A percentile compares a stretch with the other conserved stretches of the same genome.
Evolutionary conservation across 768 basidiomycete genomes (phyloP).

Genomic region (Mycena vulgaris): DNA sequence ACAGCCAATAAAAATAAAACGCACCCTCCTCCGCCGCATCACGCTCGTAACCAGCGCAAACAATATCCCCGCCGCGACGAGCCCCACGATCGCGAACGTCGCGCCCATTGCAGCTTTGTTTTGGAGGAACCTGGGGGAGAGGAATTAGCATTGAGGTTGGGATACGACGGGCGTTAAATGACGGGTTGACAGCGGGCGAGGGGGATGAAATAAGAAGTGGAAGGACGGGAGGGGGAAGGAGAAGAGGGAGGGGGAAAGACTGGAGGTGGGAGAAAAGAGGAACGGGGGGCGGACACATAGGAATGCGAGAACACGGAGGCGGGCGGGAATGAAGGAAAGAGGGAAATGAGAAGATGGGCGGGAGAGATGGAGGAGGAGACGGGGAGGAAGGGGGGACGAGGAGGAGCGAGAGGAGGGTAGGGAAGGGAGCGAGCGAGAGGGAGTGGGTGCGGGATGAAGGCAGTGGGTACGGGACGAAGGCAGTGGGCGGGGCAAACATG

Average conservation of each 20-base stretch:
- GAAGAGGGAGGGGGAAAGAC: background rate
- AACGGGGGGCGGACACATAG: background rate
- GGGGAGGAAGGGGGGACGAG: no score
- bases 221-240: background rate
- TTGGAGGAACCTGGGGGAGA: slow-evolving; percentile 59
- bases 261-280: background rate
- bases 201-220: background rate
- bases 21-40: slow-evolving; percentile 56
- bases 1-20: background rate
- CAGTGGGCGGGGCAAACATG: no score
- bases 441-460: no score
- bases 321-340: background rate
- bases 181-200: background rate
- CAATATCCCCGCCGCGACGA: slow-evolving; percentile 57
- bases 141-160: background rate
- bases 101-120: slow-evolving; percentile 69
- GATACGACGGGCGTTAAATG: no score
- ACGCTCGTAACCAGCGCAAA: slow-evolving; percentile 55
- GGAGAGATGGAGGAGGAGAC: background rate
- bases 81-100: slow-evolving; percentile 66
- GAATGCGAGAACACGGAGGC: background rate
- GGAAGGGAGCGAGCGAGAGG: no score
- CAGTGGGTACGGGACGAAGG: no score
- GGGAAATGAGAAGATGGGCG: no score
- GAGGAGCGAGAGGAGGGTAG: no score